Percentiles rank a stretch among this genome's conserved stretches.
phyloP scores from a whole-genome alignment of 345 rosid genomes.

The Eucalyptus guilfoylei region DNA sequence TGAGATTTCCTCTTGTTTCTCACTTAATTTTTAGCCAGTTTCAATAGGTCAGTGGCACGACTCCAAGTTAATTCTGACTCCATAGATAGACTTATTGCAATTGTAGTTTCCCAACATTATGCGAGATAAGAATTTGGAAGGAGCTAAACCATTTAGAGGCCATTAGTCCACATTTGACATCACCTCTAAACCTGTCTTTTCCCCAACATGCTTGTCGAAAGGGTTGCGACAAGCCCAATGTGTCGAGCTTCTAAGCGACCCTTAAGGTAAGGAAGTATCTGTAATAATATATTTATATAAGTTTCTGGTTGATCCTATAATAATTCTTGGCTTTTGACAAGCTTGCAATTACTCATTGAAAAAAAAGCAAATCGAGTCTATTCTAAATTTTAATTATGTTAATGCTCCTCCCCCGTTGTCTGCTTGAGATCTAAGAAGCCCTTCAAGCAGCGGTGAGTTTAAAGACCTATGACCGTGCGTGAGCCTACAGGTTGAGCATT shows the following conservation, averaged over 20 bases:
- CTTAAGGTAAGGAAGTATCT: not conserved
- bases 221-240: not conserved
- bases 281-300: too few relatives aligned
- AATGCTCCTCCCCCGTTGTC: conserved; percentile 23
- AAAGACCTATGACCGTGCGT: not conserved
- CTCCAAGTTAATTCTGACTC: too few relatives aligned
- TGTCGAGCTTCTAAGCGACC: not conserved
- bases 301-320: not conserved
- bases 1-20: not conserved
- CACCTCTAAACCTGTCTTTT: not conserved
- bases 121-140: not conserved
- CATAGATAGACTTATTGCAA: too few relatives aligned
- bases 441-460: not conserved
- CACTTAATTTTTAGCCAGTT: not conserved
- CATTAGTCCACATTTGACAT: not conserved
- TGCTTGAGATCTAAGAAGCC: conserved; percentile 11
- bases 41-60: fast-evolving
- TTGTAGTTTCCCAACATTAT: too few relatives aligned
- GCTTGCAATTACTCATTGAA: not conserved
- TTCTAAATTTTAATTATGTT: not conserved
- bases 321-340: not conserved
- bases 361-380: not conserved
- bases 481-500: not conserved
- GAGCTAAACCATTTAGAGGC: not conserved
- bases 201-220: not conserved